Base-by-base conservation (phyloP, 2,329 filamentous ascomycete species). In the Mariannaea elegans region DNA sequence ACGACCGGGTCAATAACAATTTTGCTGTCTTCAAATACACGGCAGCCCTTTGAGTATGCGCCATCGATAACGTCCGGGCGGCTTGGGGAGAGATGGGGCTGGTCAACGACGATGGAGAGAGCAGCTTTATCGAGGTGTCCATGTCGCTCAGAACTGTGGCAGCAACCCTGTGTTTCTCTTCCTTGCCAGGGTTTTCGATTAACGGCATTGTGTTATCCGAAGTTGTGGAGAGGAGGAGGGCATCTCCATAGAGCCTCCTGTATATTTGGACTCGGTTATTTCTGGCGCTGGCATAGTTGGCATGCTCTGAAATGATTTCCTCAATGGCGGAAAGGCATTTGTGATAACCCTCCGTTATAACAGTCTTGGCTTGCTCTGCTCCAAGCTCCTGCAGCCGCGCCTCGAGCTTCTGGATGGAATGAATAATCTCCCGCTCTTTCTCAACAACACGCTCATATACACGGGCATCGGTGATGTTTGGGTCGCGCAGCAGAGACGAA, bases 201-300 rank as follows among this genome's bases (percentile, higher is more conserved):
- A 86, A 72, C 23, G 79, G 81, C 66, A 73, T 77, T 7, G 76
- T 70, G 48, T 71, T 75, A 44, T 74, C 73, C 0, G 72, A 70
- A 13, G 75, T 76, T 21, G 76, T 72, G 21, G 73, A 67, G 32
- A 87, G 73, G 19, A 89, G 75, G 70, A 88, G 79, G 2, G 79
- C 76, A 69, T 90, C 87, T 10, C 88, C 88, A 63, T 89, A 87
- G 56, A 87, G 75, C 46, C 89, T 79, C 19, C 89, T 79, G 27
- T 84, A 68, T 8, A 89, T 82, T 73, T 94, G 91, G 3, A 89
- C 91, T 48, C 90, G 83, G 75, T 94, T 94, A 72, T 93, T 90
- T 58, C 87, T 84, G 6, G 87, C 89, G 63, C 89, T 91, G 19
- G 90, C 90, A 74, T 94, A 94, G 29, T 78, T 75, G 3, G 90